Evolutionary conservation across 148 eudicot genomes (phyloP).

Genomic region (Cornus kousa): DNA sequence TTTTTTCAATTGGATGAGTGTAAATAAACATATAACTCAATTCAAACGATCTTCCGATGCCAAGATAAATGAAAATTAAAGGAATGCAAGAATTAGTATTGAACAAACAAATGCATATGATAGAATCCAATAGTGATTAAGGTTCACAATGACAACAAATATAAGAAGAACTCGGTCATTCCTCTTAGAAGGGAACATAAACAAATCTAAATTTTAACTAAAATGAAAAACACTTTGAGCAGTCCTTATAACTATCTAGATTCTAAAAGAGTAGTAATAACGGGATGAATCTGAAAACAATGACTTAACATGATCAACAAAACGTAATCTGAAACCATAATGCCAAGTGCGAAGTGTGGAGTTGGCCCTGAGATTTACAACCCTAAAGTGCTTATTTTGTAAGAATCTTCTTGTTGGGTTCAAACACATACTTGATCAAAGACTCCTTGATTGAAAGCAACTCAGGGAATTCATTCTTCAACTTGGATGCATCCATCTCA

Average conservation of each 20-base stretch:
- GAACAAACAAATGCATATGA: slow-evolving; percentile 2
- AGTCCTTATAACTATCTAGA: slow-evolving; percentile 19
- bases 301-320: background rate
- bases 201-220: background rate
- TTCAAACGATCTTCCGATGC: background rate
- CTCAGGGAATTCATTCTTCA: slow-evolving; percentile 78
- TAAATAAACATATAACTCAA: background rate
- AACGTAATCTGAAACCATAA: background rate
- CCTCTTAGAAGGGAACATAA: background rate
- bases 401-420: slow-evolving; percentile 68
- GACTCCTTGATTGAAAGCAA: slow-evolving; percentile 67
- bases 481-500: slow-evolving; percentile 73
- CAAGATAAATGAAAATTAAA: background rate
- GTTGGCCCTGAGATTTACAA: slow-evolving; percentile 8
- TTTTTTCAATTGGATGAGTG: background rate
- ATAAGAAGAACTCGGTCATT: background rate
- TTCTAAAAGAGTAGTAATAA: slow-evolving; percentile 3
- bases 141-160: slow-evolving; percentile 1
- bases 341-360: background rate
- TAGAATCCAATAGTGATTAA: background rate
- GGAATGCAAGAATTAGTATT: background rate
- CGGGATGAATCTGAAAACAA: slow-evolving; percentile 19
- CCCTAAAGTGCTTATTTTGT: slow-evolving; percentile 6
- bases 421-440: slow-evolving; percentile 70
- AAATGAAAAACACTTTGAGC: background rate